These are phyloP conservation scores for Scutellaria minor DNA, from an alignment of 257 asterid genomes.

Conservation along the genomic window DNA sequence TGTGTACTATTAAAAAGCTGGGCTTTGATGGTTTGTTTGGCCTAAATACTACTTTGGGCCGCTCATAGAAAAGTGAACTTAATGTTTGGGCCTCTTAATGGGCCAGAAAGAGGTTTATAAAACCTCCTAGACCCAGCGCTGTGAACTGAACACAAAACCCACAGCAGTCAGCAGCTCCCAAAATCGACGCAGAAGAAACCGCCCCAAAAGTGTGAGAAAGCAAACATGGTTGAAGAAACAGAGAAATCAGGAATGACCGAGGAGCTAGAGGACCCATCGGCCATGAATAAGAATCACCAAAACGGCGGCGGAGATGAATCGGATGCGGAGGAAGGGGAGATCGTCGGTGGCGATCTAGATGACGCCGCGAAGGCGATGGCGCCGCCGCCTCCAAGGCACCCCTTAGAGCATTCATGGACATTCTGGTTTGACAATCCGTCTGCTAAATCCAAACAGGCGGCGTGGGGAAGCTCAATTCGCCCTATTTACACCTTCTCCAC, in stretches of 20 bases:
- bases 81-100: neutral
- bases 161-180: neutral
- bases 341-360: constrained; percentile 39
- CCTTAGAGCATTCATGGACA: constrained; percentile 61
- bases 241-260: constrained; percentile 45
- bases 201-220: neutral
- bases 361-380: constrained; percentile 41
- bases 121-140: neutral
- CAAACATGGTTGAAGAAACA: constrained; percentile 46
- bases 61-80: neutral
- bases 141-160: neutral
- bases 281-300: constrained; percentile 37
- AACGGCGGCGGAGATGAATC: constrained; percentile 44
- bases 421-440: constrained; percentile 65
- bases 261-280: constrained; percentile 33
- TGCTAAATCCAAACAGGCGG: constrained; percentile 41
- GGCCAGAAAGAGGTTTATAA: constrained; percentile 6
- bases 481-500: constrained; percentile 56
- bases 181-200: constrained; percentile 1
- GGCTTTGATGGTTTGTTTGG: neutral
- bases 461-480: constrained; percentile 62
- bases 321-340: constrained; percentile 58
- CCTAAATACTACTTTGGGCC: neutral
- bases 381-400: constrained; percentile 46
- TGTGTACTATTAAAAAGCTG: no score